Base-by-base conservation (phyloP, 441 rosid species). In the Hura crepitans region DNA sequence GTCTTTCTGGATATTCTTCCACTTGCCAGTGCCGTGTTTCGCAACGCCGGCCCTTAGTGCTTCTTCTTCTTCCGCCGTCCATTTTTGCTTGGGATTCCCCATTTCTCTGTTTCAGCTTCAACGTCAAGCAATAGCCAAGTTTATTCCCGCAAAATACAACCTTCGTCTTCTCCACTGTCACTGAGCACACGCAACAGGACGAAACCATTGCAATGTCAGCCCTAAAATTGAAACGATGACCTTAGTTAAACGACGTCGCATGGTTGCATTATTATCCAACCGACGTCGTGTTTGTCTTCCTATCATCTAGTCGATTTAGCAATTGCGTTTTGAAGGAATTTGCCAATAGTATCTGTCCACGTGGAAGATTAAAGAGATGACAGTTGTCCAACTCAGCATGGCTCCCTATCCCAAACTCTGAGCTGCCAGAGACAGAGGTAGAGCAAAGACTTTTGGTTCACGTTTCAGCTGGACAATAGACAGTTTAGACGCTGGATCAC, bases 51-150 rank as follows among this genome's bases (percentile, higher is more conserved):
- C 86, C 50, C 77, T 74, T 14, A 88, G 79, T 1, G 93, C 91
- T 17, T 88, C 93, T 71, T 85, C 93, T 70, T 88, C 93, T 74
- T 86, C 88, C 65, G 83, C 68, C 22, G 86, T 86, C 93, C 91
- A 88, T 67, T 85, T 88, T 74, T 85, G 91, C 80, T 88, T 88
- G 33, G 85, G 93, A 76, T 85, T 86, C 49, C 89, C 93, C 93
- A 88, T 86, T 70, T 70, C 67, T 45, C 73, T 42, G 62, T 27
- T 6, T 8, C 9, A 22, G 2, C n/a, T 62, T 51, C 64, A 64
- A 72, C 14, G 17, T 22, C 42, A 20, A n/a, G 22, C 42, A 6
- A 51, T 22, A 64, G 51, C 47, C n/a, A 30, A 28, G 20, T 33
- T 47, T 49, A n/a, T 39, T 51, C 37, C 47, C 56, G 74, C 58